Base-by-base conservation (phyloP, 2,329 filamentous ascomycete genomes). In the Xylariaceae sp. region DNA sequence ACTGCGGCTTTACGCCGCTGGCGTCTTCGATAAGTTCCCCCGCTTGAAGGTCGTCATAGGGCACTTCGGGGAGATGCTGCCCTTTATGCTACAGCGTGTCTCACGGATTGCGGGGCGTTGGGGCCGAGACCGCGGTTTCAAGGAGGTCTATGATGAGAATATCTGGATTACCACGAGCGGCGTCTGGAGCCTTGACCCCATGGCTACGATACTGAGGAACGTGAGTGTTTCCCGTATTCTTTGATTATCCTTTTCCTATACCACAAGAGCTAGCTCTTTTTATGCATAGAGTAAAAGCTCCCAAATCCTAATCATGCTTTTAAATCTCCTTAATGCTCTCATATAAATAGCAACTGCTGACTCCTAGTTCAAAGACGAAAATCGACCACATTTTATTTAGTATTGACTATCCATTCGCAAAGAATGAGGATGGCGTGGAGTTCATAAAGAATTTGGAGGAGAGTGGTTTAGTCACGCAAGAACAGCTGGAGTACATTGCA, bases 111-210 rank as follows among this genome's bases (percentile, higher is more conserved):
- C 56, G 3, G 47, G 33, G 9, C 50, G 18, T 3, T 52, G 56
- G 53, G 42, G 45, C 10, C 65, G 35, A 52, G 51, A 67, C 51
- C 59, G 73, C 2, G 63, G 67, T 0, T 77, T 84, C 40, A 62
- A 67, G 11, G 70, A 80, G 10, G 79, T 84, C 2, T 86, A 78
- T 74, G 73, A 78, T 40, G 68, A 75, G 53, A 85, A 85, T 52
- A 68, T 85, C 9, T 84, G 79, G 76, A 65, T 86, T 21, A 84
- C 81, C 1, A 83, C 81, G 2, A 79, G 75, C 46, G 82, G 82
- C 2, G 75, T 78, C 50, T 82, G 78, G 65, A 75, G 75, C 23
- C 54, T 83, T 15, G 72, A 70, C 48, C 77, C 76, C 4, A 61
- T 85, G 68, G 73, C 73, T 2, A 75, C 71, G 45, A 62, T 79